A percentile compares a stretch with the other conserved stretches of the same genome.
These are phyloP conservation scores for Cyclostephanos tholiformis DNA, from an alignment of 108 stramenopile genomes.

Conservation along the genomic window DNA sequence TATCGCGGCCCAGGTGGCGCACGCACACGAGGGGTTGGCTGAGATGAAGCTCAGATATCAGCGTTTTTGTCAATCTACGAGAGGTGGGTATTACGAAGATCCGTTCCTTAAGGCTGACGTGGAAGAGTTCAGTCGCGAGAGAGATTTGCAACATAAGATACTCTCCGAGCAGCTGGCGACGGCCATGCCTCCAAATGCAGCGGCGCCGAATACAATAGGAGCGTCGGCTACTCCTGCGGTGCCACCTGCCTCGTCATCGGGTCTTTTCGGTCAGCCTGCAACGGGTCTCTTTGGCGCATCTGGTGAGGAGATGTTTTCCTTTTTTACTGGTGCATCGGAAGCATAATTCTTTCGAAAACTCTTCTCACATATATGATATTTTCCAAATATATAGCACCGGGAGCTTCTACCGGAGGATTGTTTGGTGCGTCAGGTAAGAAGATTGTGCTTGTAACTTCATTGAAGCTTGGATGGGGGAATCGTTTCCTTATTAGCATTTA, in stretches of 20 bases:
- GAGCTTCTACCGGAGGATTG: slow-evolving; percentile 44
- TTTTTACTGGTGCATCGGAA: not conserved
- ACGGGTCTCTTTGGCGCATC: slow-evolving; percentile 64
- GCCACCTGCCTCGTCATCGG: slow-evolving; percentile 28
- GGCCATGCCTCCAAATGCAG: slow-evolving; percentile 23
- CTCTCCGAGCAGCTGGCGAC: slow-evolving; percentile 48
- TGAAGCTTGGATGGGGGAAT: not conserved
- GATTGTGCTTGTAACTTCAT: not conserved
- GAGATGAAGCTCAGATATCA: slow-evolving; percentile 54
- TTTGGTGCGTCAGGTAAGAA: slow-evolving; percentile 43
- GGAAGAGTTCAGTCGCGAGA: slow-evolving; percentile 58
- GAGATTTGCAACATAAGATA: slow-evolving; percentile 58
- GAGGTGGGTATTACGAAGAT: slow-evolving; percentile 57
- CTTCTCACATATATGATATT: not conserved
- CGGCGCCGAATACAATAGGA: slow-evolving; percentile 16
- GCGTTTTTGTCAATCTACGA: slow-evolving; percentile 35
- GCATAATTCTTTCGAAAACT: slow-evolving; percentile 10
- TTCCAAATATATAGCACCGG: slow-evolving; percentile 26
- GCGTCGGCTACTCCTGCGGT: slow-evolving; percentile 20
- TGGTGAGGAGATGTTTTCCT: slow-evolving; percentile 20
- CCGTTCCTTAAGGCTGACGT: slow-evolving; percentile 63
- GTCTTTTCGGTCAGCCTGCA: slow-evolving; percentile 32
- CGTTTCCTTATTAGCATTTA: not conserved
- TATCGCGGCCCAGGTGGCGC: slow-evolving; percentile 50
- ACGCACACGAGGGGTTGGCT: slow-evolving; percentile 60